Percentiles rank a stretch among this genome's conserved stretches.
Evolutionary conservation across 208 protist genomes (phyloP).

Genomic region (Herpetomonas muscarum): DNA sequence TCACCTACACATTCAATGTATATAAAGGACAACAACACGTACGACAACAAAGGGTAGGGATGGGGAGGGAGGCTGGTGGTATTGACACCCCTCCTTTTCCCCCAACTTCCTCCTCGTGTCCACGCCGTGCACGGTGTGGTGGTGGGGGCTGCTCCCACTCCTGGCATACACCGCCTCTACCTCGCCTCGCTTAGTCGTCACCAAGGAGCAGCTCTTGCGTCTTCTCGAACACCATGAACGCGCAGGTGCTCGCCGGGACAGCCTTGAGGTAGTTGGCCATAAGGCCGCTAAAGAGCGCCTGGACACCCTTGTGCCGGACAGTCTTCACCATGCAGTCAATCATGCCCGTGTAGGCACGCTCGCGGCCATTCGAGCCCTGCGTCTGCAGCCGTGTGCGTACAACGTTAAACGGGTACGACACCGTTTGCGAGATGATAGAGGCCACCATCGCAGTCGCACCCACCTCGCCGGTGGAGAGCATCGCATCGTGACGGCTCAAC

Average conservation of each 20-base stretch:
- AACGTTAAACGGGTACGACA: constrained; percentile 89
- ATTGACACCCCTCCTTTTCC: no score
- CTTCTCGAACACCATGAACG: constrained; percentile 88
- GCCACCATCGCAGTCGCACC: constrained; percentile 71
- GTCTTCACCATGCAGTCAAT: constrained; percentile 86
- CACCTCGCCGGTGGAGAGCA: constrained; percentile 62
- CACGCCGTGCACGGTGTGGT: no score
- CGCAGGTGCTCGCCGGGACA: constrained; percentile 74
- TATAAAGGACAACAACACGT: no score
- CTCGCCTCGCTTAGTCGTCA: constrained; percentile 37
- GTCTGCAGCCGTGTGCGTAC: constrained; percentile 88
- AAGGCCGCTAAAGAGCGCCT: constrained; percentile 83
- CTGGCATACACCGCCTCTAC: no score
- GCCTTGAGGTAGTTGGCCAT: constrained; percentile 89
- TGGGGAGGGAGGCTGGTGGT: no score
- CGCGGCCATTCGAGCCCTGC: constrained; percentile 80
- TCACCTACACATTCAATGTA: no score
- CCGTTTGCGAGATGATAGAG: constrained; percentile 81
- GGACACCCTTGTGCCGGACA: constrained; percentile 65
- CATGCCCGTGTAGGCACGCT: constrained; percentile 77
- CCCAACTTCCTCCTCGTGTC: no score
- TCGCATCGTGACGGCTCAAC: constrained; percentile 60
- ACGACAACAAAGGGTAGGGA: no score
- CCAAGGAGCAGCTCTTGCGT: constrained; percentile 55
- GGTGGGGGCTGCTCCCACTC: no score